Evolutionary conservation across 1,284 basidiomycete genomes (phyloP), one percentile per base, ranked within the genome.

Genomic region (Trametes polyzona): DNA sequence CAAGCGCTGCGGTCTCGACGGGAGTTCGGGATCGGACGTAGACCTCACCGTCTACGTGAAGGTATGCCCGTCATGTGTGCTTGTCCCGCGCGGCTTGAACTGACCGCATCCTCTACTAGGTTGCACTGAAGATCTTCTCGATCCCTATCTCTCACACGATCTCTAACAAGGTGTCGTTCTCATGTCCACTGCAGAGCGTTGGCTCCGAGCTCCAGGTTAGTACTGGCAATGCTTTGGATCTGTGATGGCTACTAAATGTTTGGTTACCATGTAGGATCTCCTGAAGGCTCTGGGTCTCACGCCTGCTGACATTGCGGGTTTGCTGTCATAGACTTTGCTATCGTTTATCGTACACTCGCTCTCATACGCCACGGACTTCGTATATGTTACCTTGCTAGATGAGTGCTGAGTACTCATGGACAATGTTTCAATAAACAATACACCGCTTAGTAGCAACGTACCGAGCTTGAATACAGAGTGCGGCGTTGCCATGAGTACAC

Each of bases 61-160:
- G 57, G 88, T 87, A 37, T 53, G 73, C 61, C 10, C 23, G 29
- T 3, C 16, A 2, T 16, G 41, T 39, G 17, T 37, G 2, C n/a
- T 8, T 4, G n/a, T 16, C 21, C 19, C 32, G 17, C 19, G 23
- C 24, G 29, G 30, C 19, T 24, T 16, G n/a, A 47, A 55, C 63
- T 76, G 30, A 69, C 65, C 21, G 52, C 70, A 11, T 59, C 68
- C 48, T n/a, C 61, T 59, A 58, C 27, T 68, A 90, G 87, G 72
- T 90, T 55, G 81, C 76, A 21, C 69, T 92, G 40, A 79, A 79
- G 57, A 80, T 94, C 24, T 67, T 92, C 14, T 76, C 87, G 57
- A 76, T 92, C 36, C 85, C 84, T 0, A 78, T 95, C 49, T 83
- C 83, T 12, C 92, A 90, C 1, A 81, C 82, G 0, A 79, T 95